These are phyloP conservation scores for Pseudogymnoascus sp. DNA, from an alignment of 2,329 filamentous ascomycete genomes.

Conservation along the genomic window DNA sequence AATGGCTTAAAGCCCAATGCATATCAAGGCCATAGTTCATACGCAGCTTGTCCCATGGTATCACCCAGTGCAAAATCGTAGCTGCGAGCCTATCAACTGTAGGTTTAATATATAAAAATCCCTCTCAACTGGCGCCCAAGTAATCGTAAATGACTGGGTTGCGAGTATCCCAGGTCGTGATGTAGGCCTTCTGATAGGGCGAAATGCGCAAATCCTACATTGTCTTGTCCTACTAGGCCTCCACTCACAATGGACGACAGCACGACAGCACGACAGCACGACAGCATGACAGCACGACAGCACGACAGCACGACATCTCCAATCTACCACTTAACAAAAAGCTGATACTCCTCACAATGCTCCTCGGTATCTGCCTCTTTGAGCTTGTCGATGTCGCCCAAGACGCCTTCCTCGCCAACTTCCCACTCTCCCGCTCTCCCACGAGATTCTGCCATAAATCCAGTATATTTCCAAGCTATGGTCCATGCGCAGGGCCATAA, in stretches of 20 bases:
- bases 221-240: too few relatives aligned
- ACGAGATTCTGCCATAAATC: too few relatives aligned
- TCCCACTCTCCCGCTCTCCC: conserved; percentile 7
- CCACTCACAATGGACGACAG: neutral
- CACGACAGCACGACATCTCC: neutral
- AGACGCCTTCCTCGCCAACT: conserved; percentile 12
- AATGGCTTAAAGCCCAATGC: neutral
- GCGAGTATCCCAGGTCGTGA: neutral
- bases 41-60: neutral
- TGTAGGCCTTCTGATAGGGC: neutral
- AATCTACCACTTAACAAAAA: neutral
- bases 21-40: neutral
- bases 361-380: conserved; percentile 11
- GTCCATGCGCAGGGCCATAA: conserved; percentile 14
- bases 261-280: neutral
- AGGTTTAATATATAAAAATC: neutral
- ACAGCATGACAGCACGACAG: neutral
- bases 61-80: neutral
- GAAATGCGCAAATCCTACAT: neutral
- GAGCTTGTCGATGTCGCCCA: conserved; percentile 11
- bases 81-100: neutral
- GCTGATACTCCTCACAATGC: conserved; percentile 7
- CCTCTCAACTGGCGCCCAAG: neutral
- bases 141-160: neutral
- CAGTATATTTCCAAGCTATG: conserved; percentile 19